These are phyloP conservation scores for Capsicum pubescens DNA, from an alignment of 257 asterid species.

Conservation along the genomic window DNA sequence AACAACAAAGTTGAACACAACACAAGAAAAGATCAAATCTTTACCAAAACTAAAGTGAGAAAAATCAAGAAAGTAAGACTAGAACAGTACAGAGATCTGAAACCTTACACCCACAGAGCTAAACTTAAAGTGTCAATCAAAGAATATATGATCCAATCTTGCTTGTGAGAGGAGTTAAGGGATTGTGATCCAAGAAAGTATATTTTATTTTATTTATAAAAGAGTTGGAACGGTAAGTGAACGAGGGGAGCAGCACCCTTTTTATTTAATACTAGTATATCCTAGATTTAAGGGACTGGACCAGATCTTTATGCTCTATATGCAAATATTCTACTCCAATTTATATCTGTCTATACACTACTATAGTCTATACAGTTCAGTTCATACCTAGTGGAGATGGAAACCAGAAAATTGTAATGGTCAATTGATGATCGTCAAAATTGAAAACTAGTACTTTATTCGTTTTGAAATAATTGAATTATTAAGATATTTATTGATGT, in stretches of 20 bases:
- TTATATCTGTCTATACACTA: background rate
- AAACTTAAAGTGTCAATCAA: background rate
- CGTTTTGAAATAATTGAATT: no score
- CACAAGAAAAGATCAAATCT: background rate
- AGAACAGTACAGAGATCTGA: conserved; percentile 19
- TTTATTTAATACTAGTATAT: conserved; percentile 1
- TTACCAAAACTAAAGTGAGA: background rate
- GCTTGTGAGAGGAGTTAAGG: background rate
- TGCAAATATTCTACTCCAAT: conserved; percentile 9
- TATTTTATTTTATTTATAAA: background rate
- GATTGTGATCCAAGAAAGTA: conserved; percentile 14
- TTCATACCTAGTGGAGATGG: conserved; percentile 3
- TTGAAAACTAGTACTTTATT: no score
- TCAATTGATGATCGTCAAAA: background rate
- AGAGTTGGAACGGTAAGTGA: background rate
- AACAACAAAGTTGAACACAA: background rate
- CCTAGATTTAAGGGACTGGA: conserved; percentile 17
- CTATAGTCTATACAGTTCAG: background rate
- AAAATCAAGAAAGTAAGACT: background rate
- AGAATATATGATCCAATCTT: conserved; percentile 29
- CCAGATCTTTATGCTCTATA: conserved; percentile 3
- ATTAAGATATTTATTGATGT: no score
- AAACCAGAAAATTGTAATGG: background rate
- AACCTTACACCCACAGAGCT: background rate
- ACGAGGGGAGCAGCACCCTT: conserved; percentile 15